These are phyloP conservation scores for Penicillium fimorum DNA, from an alignment of 495 filamentous ascomycete genomes.

Conservation along the genomic window DNA sequence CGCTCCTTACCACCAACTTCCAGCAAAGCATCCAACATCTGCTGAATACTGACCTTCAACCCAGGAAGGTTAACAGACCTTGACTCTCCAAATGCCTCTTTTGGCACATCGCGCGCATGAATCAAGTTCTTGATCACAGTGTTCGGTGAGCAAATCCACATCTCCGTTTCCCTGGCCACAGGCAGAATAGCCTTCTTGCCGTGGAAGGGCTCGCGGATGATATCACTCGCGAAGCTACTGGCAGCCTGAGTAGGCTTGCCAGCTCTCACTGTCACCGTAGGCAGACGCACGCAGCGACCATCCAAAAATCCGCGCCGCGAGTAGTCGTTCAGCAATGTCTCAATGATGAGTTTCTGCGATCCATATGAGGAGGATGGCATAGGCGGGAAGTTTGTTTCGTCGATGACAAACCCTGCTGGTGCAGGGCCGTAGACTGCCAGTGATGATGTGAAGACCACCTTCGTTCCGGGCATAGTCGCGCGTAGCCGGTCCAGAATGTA, in stretches of 20 bases:
- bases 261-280: slow-evolving; percentile 72
- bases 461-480: slow-evolving; percentile 54
- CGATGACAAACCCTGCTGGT: slow-evolving; percentile 44
- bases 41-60: slow-evolving; percentile 65
- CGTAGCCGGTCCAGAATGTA: slow-evolving; percentile 62
- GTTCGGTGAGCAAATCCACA: slow-evolving; percentile 68
- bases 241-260: slow-evolving; percentile 75
- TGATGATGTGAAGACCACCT: slow-evolving; percentile 59
- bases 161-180: slow-evolving; percentile 47
- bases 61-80: slow-evolving; percentile 73
- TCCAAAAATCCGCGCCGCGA: slow-evolving; percentile 68
- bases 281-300: slow-evolving; percentile 65
- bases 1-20: slow-evolving; percentile 68
- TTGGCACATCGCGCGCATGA: slow-evolving; percentile 56
- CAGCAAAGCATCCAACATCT: slow-evolving; percentile 72
- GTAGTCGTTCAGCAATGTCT: slow-evolving; percentile 73
- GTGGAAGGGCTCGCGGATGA: slow-evolving; percentile 64
- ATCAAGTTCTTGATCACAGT: slow-evolving; percentile 70
- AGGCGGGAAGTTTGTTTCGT: slow-evolving; percentile 58
- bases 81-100: slow-evolving; percentile 52
- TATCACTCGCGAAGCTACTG: slow-evolving; percentile 70
- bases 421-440: slow-evolving; percentile 62
- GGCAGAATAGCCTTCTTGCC: slow-evolving; percentile 67
- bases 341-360: slow-evolving; percentile 74
- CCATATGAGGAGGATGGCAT: slow-evolving; percentile 73